Percentiles rank a stretch among this genome's conserved stretches.
Conservation (phyloP, 352 stramenopile species). For the Globisporangium viniferum region DNA sequence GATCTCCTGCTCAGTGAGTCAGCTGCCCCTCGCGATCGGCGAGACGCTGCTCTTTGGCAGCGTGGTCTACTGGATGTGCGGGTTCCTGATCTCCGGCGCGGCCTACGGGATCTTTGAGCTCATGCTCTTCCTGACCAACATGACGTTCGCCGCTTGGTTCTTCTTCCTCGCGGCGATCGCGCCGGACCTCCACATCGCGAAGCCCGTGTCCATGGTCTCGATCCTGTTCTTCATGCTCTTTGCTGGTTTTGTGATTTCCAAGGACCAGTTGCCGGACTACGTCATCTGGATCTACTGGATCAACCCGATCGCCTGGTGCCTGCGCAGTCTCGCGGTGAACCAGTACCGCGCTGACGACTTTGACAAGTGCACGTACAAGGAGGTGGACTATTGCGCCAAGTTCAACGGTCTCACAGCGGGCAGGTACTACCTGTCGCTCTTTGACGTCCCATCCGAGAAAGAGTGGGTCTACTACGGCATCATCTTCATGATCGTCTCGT, state of each 20-base stretch:
- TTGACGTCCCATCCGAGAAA: conserved; percentile 23
- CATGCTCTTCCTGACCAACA: conserved; percentile 42
- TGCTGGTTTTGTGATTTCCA: conserved; percentile 29
- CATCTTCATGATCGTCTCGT: conserved; percentile 22
- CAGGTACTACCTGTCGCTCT: conserved; percentile 20
- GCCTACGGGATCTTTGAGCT: conserved; percentile 39
- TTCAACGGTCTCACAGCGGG: conserved; percentile 16
- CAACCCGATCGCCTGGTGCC: conserved; percentile 31
- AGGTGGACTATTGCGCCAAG: conserved; percentile 21
- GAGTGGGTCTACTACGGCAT: conserved; percentile 22
- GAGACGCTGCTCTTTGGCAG: conserved; percentile 63
- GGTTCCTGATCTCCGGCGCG: conserved; percentile 24
- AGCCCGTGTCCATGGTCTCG: conserved; percentile 27
- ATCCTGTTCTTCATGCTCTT: conserved; percentile 32
- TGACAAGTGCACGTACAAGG: conserved; percentile 17
- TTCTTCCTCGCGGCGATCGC: conserved; percentile 21
- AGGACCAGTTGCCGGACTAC: conserved; percentile 25
- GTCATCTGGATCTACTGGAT: conserved; percentile 42
- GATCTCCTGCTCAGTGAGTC: conserved; percentile 27
- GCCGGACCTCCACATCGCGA: conserved; percentile 22
- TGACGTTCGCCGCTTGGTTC: conserved; percentile 24
- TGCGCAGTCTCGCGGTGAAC: conserved; percentile 22
- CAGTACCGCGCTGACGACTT: conserved; percentile 12
- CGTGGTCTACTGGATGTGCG: conserved; percentile 71
- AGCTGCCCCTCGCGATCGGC: conserved; percentile 27